phyloP scores from a whole-genome alignment of 805 yeast species.

The Kodamaea neixiangensis region DNA sequence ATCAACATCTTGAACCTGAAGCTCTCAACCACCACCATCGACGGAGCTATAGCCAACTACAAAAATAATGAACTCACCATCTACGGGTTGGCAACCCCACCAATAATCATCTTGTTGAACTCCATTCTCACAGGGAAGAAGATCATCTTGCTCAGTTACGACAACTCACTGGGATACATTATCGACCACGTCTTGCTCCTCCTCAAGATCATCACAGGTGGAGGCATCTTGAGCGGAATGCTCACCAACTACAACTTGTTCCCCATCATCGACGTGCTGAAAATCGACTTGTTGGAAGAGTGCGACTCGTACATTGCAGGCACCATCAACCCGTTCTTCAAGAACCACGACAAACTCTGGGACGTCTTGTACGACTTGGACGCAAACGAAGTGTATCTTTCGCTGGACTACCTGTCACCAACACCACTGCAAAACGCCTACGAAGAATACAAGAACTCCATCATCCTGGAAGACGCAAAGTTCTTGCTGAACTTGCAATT shows the following conservation, averaged over 20 bases:
- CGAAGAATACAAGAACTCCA: constrained; percentile 31
- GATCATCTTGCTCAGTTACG: constrained; percentile 40
- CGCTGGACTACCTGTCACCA: constrained; percentile 18
- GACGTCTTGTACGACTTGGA: constrained; percentile 66
- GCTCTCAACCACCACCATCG: constrained; percentile 31
- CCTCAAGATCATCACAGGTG: constrained; percentile 43
- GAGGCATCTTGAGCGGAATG: constrained; percentile 44
- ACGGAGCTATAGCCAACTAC: constrained; percentile 12
- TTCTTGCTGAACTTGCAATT: constrained; percentile 44
- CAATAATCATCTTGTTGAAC: constrained; percentile 36
- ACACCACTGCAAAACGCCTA: not conserved
- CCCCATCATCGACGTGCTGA: constrained; percentile 65
- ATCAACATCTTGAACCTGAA: constrained; percentile 37
- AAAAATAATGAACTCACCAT: constrained; percentile 51
- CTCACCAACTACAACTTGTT: constrained; percentile 43
- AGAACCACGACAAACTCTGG: constrained; percentile 55
- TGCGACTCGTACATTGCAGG: constrained; percentile 56
- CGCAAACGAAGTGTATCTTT: constrained; percentile 40
- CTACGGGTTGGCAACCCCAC: constrained; percentile 56
- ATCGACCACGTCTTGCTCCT: constrained; percentile 42
- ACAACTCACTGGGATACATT: constrained; percentile 45
- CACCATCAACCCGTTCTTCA: constrained; percentile 66
- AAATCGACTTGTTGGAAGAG: constrained; percentile 49
- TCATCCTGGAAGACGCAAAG: constrained; percentile 46
- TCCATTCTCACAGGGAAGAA: constrained; percentile 41